A percentile compares a stretch with the other conserved stretches of the same genome.
These are phyloP conservation scores for Parascedosporium putredinis DNA, from an alignment of 2,329 filamentous ascomycete species.

Conservation along the genomic window DNA sequence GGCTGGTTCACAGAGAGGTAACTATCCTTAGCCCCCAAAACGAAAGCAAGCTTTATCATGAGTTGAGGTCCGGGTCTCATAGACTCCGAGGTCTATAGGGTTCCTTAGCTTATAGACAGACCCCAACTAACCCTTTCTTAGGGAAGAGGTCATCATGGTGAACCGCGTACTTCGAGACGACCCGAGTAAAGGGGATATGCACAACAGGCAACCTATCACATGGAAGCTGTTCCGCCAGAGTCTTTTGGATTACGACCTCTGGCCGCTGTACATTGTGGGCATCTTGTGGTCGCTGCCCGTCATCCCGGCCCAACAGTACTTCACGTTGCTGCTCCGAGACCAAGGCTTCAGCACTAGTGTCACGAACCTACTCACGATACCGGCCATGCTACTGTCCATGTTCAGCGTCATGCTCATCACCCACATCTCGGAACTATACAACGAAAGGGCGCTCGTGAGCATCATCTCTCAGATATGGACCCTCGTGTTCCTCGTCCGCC, in stretches of 20 bases:
- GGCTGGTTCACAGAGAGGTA: slow-evolving; percentile 48
- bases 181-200: slow-evolving; percentile 48
- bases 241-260: slow-evolving; percentile 46
- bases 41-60: too few relatives aligned
- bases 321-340: slow-evolving; percentile 40
- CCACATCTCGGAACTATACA: slow-evolving; percentile 29
- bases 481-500: slow-evolving; percentile 44
- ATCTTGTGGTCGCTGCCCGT: slow-evolving; percentile 36
- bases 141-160: slow-evolving; percentile 49
- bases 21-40: slow-evolving; percentile 30
- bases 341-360: slow-evolving; percentile 41
- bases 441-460: slow-evolving; percentile 32
- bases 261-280: slow-evolving; percentile 43
- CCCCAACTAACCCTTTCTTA: slow-evolving; percentile 7
- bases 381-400: slow-evolving; percentile 24
- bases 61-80: too few relatives aligned
- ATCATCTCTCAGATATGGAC: slow-evolving; percentile 42
- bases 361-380: slow-evolving; percentile 46
- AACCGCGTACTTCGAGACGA: slow-evolving; percentile 50
- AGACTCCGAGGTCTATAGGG: too few relatives aligned
- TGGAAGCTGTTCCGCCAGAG: slow-evolving; percentile 37
- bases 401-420: slow-evolving; percentile 13
- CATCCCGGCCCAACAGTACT: slow-evolving; percentile 33
- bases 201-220: slow-evolving; percentile 47
- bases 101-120: neutral